These are phyloP conservation scores for Leucocoprinus leucothites DNA, from an alignment of 768 basidiomycete species.

Conservation along the genomic window DNA sequence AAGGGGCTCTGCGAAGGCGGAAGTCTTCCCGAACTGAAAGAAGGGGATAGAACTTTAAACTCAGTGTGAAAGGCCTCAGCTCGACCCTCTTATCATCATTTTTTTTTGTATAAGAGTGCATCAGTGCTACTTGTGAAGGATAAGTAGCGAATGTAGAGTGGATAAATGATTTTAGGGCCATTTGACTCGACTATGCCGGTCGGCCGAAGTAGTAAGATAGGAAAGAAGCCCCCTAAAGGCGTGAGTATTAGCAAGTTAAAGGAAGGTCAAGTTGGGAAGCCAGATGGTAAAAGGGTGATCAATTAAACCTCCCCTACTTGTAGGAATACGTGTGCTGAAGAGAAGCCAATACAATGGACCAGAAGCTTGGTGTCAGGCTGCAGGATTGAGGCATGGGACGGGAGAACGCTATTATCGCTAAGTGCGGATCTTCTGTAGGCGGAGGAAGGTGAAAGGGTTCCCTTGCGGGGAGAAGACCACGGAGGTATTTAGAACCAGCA, in stretches of 20 bases:
- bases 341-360: background rate
- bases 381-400: background rate
- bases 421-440: background rate
- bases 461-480: background rate
- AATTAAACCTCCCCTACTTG: background rate
- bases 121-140: too few relatives aligned
- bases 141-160: too few relatives aligned
- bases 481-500: background rate
- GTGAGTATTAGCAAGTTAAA: background rate
- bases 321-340: background rate
- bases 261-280: background rate
- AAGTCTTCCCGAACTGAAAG: background rate
- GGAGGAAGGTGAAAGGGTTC: conserved; percentile 1
- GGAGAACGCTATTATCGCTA: background rate
- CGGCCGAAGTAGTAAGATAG: background rate
- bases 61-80: background rate
- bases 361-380: background rate
- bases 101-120: background rate
- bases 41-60: background rate
- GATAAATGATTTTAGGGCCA: too few relatives aligned
- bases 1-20: background rate
- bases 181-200: too few relatives aligned
- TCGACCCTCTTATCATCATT: too few relatives aligned
- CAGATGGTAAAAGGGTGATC: background rate
- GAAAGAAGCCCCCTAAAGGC: background rate